Evolutionary conservation across 2,329 filamentous ascomycete genomes (phyloP).

Genomic region (Colletotrichum abscissum): DNA sequence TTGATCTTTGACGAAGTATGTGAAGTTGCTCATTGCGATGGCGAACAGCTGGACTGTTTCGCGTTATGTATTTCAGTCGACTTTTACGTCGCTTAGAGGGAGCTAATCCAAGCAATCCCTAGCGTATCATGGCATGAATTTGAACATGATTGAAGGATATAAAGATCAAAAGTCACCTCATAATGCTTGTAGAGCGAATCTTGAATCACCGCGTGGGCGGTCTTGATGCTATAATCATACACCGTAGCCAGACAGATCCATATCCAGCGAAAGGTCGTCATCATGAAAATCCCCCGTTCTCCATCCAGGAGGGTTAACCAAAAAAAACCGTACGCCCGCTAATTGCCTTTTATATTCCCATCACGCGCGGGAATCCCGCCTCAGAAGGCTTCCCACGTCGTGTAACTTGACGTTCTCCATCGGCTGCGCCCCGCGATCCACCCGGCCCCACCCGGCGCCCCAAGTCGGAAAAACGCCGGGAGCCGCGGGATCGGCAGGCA

Average conservation of each 20-base stretch:
- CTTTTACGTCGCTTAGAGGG: background rate
- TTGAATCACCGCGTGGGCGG: background rate
- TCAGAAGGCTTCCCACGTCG: conserved; percentile 47
- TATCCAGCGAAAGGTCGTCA: background rate
- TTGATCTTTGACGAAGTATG: background rate
- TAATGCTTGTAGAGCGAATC: background rate
- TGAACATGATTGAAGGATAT: background rate
- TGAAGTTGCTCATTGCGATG: background rate
- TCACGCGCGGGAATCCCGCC: conserved; percentile 14
- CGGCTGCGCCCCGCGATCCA: conserved; percentile 42
- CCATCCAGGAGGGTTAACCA: background rate
- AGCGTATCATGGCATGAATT: background rate
- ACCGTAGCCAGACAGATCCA: background rate
- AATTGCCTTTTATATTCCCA: background rate
- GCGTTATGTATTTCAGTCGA: background rate
- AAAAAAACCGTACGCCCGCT: background rate
- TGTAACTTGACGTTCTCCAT: conserved; percentile 44
- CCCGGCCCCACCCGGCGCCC: conserved; percentile 42
- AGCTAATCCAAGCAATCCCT: background rate
- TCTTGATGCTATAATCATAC: conserved; percentile 14
- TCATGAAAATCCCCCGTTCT: background rate
- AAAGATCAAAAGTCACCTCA: background rate
- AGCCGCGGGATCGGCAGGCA: background rate
- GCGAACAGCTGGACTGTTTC: background rate
- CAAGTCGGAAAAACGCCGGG: conserved; percentile 25